Conservation (phyloP, 495 filamentous ascomycete genomes). For the Bombardia bombarda region DNA sequence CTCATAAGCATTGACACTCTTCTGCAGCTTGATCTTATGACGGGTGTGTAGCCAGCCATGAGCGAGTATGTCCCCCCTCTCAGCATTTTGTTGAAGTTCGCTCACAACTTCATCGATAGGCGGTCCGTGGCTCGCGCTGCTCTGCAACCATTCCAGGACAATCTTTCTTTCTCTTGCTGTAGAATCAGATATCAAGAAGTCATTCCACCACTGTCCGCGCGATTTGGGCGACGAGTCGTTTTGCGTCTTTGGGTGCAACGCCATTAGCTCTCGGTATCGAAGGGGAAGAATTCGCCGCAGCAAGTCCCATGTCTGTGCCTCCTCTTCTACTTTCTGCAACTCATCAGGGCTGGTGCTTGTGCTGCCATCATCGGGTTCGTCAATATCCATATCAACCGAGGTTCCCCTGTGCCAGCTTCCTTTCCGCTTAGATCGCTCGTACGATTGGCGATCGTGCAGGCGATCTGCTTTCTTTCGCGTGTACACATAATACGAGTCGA, state of each 20-base stretch:
- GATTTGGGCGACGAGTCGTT: constrained; percentile 23
- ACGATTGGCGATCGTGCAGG: constrained; percentile 25
- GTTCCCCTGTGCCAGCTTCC: constrained; percentile 50
- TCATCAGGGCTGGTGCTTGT: constrained; percentile 24
- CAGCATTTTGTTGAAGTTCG: constrained; percentile 61
- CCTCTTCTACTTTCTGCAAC: constrained; percentile 40
- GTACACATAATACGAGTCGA: constrained; percentile 37
- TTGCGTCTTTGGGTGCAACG: constrained; percentile 16
- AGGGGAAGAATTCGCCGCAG: constrained; percentile 53
- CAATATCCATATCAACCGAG: constrained; percentile 55
- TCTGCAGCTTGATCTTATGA: constrained; percentile 80
- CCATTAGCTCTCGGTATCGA: constrained; percentile 33
- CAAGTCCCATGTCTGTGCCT: constrained; percentile 85
- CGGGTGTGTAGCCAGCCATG: constrained; percentile 91
- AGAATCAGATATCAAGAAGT: constrained; percentile 39
- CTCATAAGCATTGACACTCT: constrained; percentile 61
- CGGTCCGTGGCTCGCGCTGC: constrained; percentile 53
- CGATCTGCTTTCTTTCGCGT: constrained; percentile 27
- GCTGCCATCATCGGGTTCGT: constrained; percentile 35
- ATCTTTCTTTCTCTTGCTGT: constrained; percentile 59
- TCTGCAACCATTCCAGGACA: constrained; percentile 77
- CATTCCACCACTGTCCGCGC: constrained; percentile 32
- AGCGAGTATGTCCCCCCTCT: constrained; percentile 58
- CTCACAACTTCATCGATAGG: constrained; percentile 70
- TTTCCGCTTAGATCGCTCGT: constrained; percentile 49